A percentile compares a stretch with the other conserved stretches of the same genome.
Conservation (phyloP, 768 basidiomycete species). For the Fomitopsis pulvina region DNA sequence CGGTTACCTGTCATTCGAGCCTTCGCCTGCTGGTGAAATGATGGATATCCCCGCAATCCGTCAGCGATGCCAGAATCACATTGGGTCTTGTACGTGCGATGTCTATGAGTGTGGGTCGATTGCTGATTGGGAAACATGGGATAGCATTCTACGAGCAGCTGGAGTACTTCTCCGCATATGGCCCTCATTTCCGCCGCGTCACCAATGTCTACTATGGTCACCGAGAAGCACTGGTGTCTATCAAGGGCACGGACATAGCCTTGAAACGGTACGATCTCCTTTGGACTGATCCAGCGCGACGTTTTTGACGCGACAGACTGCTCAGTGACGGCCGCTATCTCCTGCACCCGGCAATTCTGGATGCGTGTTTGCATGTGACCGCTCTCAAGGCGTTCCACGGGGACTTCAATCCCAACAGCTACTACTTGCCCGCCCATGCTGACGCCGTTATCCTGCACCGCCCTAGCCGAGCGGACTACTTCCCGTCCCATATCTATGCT, state of each 20-base stretch:
- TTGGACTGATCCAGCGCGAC: no score
- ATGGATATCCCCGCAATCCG: background rate
- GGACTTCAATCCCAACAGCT: constrained; percentile 21
- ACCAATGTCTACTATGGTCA: background rate
- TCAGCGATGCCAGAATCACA: background rate
- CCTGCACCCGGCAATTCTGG: constrained; percentile 28
- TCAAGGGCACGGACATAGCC: constrained; percentile 1
- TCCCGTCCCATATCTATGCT: constrained; percentile 18
- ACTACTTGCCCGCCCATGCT: constrained; percentile 26
- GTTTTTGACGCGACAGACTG: background rate
- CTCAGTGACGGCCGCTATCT: background rate
- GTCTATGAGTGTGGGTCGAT: background rate
- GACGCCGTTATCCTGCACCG: constrained; percentile 9
- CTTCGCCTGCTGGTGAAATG: background rate
- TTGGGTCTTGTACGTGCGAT: background rate
- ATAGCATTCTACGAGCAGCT: background rate
- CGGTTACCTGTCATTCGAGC: background rate
- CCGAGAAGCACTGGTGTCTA: constrained; percentile 1
- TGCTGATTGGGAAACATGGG: background rate
- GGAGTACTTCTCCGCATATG: background rate
- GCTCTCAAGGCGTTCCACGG: constrained; percentile 26
- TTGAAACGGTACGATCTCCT: constrained; percentile 1
- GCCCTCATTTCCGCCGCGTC: background rate
- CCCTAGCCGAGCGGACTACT: constrained; percentile 11
- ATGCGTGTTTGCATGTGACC: constrained; percentile 28